Conservation (phyloP, 2,329 filamentous ascomycete genomes). For the Cladophialophora exuberans region DNA sequence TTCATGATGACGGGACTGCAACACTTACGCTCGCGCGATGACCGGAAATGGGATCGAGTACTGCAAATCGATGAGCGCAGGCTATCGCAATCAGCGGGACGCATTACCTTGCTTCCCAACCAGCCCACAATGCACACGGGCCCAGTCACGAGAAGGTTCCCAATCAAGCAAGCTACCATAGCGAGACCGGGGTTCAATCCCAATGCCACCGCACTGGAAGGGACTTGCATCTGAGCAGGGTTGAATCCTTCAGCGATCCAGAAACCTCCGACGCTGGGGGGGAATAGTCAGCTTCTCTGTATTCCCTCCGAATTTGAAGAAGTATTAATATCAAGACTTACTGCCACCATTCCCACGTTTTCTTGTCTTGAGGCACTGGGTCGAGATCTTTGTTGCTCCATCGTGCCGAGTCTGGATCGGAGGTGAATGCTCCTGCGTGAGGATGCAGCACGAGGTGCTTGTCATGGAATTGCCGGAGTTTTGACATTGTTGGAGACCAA, state of each 20-base stretch:
- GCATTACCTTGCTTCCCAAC: constrained; percentile 42
- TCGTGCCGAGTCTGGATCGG: constrained; percentile 5
- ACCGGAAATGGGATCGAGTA: constrained; percentile 55
- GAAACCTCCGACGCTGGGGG: constrained; percentile 41
- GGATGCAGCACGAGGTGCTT: constrained; percentile 15
- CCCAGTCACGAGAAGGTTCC: constrained; percentile 50
- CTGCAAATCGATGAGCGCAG: neutral
- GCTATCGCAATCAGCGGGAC: constrained; percentile 45
- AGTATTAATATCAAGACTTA: neutral
- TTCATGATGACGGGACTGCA: constrained; percentile 43
- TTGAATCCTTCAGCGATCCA: constrained; percentile 60
- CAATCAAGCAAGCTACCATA: constrained; percentile 17
- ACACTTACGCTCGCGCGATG: constrained; percentile 51
- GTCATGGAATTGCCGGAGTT: constrained; percentile 10
- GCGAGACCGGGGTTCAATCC: constrained; percentile 48
- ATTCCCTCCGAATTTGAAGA: neutral
- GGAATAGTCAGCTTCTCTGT: neutral
- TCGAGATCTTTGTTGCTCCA: constrained; percentile 55
- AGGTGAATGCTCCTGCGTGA: constrained; percentile 2
- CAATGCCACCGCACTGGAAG: constrained; percentile 52
- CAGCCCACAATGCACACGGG: constrained; percentile 64
- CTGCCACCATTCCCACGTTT: constrained; percentile 19
- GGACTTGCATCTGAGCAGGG: constrained; percentile 59
- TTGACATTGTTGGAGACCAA: neutral
- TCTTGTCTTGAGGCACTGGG: constrained; percentile 34